Evolutionary conservation across 2,329 filamentous ascomycete genomes (phyloP).

Genomic region (Aureobasidium musti): DNA sequence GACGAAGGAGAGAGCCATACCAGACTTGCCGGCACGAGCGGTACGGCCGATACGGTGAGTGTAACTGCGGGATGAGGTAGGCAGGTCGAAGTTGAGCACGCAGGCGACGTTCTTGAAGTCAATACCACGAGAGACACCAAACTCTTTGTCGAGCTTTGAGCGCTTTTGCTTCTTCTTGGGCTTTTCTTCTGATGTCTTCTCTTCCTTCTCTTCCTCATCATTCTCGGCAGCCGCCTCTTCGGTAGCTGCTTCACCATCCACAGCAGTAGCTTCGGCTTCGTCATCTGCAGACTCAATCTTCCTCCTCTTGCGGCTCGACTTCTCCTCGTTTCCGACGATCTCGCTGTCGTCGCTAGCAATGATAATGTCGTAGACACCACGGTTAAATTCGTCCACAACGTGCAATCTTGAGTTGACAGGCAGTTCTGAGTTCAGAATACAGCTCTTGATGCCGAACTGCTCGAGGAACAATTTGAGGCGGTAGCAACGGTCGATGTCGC

Average conservation of each 20-base stretch:
- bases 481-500: constrained; percentile 86
- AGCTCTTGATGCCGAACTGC: constrained; percentile 93
- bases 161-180: constrained; percentile 62
- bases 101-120: constrained; percentile 95
- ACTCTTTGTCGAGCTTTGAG: constrained; percentile 74
- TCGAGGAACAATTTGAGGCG: constrained; percentile 92
- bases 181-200: constrained; percentile 43
- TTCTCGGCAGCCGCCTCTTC: constrained; percentile 33
- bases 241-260: constrained; percentile 32
- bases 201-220: constrained; percentile 40
- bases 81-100: constrained; percentile 96
- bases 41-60: constrained; percentile 96
- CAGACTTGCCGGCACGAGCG: constrained; percentile 83
- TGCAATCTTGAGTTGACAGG: constrained; percentile 92
- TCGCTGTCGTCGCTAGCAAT: constrained; percentile 94
- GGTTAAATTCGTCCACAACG: constrained; percentile 96
- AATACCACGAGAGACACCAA: constrained; percentile 91
- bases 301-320: constrained; percentile 36
- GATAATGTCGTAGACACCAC: constrained; percentile 94
- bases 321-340: constrained; percentile 67
- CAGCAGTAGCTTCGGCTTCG: constrained; percentile 34
- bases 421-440: constrained; percentile 89
- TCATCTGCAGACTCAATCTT: constrained; percentile 32
- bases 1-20: constrained; percentile 95
- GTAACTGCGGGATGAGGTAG: constrained; percentile 83